Conservation (phyloP, 2,329 filamentous ascomycete genomes). For the Peltaster fructicola region DNA sequence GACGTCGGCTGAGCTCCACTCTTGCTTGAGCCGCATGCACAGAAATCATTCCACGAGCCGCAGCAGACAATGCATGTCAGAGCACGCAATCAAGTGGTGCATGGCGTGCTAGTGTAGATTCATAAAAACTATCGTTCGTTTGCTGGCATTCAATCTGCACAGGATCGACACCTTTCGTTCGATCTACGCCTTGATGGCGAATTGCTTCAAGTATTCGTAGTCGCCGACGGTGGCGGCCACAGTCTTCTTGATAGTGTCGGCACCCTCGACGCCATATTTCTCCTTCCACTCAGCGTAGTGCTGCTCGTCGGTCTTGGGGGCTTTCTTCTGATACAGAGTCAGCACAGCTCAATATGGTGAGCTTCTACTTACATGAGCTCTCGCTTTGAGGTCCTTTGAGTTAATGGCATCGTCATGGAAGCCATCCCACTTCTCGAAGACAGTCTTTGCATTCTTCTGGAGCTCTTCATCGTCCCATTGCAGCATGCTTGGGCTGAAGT, state of each 20-base stretch:
- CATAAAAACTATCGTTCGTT: too few relatives aligned
- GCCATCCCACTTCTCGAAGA: slow-evolving; percentile 92
- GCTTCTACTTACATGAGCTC: slow-evolving; percentile 37
- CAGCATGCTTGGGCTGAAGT: slow-evolving; percentile 63
- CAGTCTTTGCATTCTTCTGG: slow-evolving; percentile 47
- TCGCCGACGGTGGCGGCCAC: slow-evolving; percentile 55
- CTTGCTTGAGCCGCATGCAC: too few relatives aligned
- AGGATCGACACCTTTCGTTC: too few relatives aligned
- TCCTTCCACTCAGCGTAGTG: slow-evolving; percentile 55
- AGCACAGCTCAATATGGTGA: slow-evolving; percentile 4
- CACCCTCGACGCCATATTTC: slow-evolving; percentile 56
- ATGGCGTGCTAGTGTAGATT: too few relatives aligned
- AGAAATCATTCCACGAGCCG: too few relatives aligned
- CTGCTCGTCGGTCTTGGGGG: slow-evolving; percentile 44
- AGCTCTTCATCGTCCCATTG: slow-evolving; percentile 64
- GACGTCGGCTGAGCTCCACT: too few relatives aligned
- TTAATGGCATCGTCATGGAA: slow-evolving; percentile 92
- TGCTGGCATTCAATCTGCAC: too few relatives aligned
- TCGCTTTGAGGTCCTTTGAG: slow-evolving; percentile 57
- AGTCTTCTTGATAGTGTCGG: slow-evolving; percentile 49
- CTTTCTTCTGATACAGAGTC: slow-evolving; percentile 33
- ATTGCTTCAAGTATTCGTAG: slow-evolving; percentile 70
- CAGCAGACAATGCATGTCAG: too few relatives aligned
- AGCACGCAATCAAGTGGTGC: too few relatives aligned
- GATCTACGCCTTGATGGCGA: slow-evolving; percentile 45